phyloP scores from a whole-genome alignment of 768 basidiomycete genomes.

The Amanita muscaria region DNA sequence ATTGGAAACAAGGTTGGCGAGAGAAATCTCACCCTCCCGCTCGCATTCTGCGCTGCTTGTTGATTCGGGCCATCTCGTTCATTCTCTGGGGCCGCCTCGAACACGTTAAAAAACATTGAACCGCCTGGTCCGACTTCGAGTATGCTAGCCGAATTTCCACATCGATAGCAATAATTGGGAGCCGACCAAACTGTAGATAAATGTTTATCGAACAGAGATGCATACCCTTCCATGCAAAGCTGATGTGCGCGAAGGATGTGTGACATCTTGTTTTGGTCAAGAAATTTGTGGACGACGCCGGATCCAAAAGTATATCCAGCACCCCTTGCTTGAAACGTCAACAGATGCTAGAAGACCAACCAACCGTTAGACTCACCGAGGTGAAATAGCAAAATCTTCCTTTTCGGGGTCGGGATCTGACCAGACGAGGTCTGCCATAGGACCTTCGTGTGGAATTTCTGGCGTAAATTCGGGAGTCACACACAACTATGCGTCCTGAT shows the following conservation, averaged over 20 bases:
- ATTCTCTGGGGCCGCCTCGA: conserved; percentile 97
- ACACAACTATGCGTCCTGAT: conserved; percentile 12
- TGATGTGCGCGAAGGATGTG: conserved; percentile 98
- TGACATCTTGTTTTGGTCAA: conserved; percentile 91
- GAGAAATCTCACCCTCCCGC: conserved; percentile 50
- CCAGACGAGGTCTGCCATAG: conserved; percentile 99
- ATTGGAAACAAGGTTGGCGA: too few relatives aligned
- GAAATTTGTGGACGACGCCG: conserved; percentile 95
- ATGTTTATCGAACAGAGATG: conserved; percentile 93
- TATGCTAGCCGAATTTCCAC: conserved; percentile 95
- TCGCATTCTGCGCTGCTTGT: conserved; percentile 62
- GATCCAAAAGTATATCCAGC: conserved; percentile 99
- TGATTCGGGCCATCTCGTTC: conserved; percentile 84
- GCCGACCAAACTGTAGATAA: conserved; percentile 98
- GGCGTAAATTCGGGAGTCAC: conserved; percentile 17
- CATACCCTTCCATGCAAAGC: conserved; percentile 98
- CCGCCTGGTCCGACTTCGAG: conserved; percentile 90
- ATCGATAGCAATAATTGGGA: conserved; percentile 97
- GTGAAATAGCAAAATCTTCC: conserved; percentile 98
- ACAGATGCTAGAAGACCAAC: conserved; percentile 9
- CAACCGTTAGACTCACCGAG: conserved; percentile 51
- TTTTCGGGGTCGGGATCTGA: conserved; percentile 99
- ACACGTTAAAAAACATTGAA: conserved; percentile 91
- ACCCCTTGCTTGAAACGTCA: conserved; percentile 48
- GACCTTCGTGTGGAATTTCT: conserved; percentile 99